Evolutionary conservation across 139 green algal species (phyloP), one percentile per base, ranked within the genome.

Genomic region (Chlamydomonas urium): DNA sequence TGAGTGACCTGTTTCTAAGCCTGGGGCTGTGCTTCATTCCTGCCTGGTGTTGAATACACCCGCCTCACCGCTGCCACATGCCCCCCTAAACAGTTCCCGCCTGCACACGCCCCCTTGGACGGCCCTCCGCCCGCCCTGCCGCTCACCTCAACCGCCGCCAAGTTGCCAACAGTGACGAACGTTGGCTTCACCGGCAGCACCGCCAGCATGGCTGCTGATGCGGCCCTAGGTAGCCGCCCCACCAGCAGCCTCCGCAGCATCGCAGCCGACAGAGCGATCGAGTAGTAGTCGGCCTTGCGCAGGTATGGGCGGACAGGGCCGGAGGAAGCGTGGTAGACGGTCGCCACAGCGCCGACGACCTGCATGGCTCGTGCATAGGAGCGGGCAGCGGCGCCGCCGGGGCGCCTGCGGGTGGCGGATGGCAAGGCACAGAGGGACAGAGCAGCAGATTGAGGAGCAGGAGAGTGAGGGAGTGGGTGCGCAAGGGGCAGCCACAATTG

Each of bases 271-370:
- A 5, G 29, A 17, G 53, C 53, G 26, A 63, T 63, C 17, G 17
- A 34, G n/a, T 33, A 67, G 31, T 67, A 67, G 31, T 67, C 59
- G 38, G 59, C 59, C 33, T 67, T 67, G 10, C 59, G 59, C 33
- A 67, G 28, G 4, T 24, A 23, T 6, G 5, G 5, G 23, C 59
- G 59, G 19, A 67, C 10, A 4, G 19, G 28, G 8, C 59, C 59
- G 10, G n/a, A 45, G 33, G 59, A 67, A 5, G 59, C 31, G 21
- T 67, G 59, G 28, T 67, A 67, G 8, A 67, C 5, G 17, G 59
- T 24, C 19, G 59, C 59, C 10, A 67, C 28, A 6, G 33, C 33
- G 4, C 59, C 59, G 38, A 38, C 28, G 28, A 4, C 59, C 8
- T 17, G 24, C 8, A 67, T 17, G 29, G 31, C 31, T 23, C 8